These are phyloP conservation scores for Backusella psychrophila DNA, from an alignment of 192 early-diverging fungal genomes.

Conservation along the genomic window DNA sequence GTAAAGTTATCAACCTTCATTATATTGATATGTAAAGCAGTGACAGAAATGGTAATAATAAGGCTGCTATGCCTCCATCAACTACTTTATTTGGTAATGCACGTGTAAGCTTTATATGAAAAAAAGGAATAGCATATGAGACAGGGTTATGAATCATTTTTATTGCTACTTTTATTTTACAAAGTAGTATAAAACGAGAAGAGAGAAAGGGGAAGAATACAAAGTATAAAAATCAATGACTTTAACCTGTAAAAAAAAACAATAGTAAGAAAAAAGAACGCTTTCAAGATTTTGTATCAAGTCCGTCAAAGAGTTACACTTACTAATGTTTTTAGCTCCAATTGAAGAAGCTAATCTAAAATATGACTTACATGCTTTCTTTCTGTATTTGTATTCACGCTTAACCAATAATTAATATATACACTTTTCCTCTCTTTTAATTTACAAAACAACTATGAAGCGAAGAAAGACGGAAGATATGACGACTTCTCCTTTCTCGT, in stretches of 20 bases:
- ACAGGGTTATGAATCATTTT: not conserved
- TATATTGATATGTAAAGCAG: not conserved
- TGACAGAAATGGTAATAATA: not conserved
- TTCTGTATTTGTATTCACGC: not conserved
- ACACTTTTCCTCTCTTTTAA: not conserved
- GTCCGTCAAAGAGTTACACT: conserved; percentile 8
- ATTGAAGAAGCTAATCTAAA: not conserved
- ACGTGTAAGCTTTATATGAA: not conserved
- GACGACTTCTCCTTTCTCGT: not conserved
- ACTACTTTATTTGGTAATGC: not conserved
- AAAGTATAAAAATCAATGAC: not conserved
- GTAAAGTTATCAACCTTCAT: not conserved
- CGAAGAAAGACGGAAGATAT: not conserved
- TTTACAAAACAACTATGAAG: not conserved
- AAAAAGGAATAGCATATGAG: not conserved
- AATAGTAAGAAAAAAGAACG: not conserved
- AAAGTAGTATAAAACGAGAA: not conserved
- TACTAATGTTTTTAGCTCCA: conserved; percentile 3
- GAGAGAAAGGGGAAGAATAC: not conserved
- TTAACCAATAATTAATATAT: not conserved
- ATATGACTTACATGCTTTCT: not conserved
- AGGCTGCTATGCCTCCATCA: not conserved
- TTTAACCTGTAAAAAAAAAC: not conserved
- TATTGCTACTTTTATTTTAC: not conserved
- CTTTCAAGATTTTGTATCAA: not conserved